Percentiles rank a stretch among this genome's conserved stretches.
Conservation (phyloP, 768 basidiomycete genomes). For the Mycena galericulata region DNA sequence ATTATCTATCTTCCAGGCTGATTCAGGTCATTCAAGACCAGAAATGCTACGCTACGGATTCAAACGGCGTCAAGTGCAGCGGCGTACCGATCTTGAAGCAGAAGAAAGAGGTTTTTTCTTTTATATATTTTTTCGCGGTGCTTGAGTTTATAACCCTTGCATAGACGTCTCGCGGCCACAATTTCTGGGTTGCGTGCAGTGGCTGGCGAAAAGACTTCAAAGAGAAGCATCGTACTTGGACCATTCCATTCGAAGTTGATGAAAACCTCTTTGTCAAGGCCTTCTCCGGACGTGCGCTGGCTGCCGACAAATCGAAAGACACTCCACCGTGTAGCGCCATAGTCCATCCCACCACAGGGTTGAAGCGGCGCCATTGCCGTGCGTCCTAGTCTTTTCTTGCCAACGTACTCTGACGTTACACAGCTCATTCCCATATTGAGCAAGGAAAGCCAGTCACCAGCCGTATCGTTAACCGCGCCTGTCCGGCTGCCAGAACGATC, state of each 20-base stretch:
- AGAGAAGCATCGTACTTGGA: not conserved
- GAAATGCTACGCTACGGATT: not conserved
- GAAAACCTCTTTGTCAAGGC: too few relatives aligned
- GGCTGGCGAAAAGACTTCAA: not conserved
- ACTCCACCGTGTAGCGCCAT: too few relatives aligned
- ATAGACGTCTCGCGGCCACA: not conserved
- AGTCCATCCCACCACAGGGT: too few relatives aligned
- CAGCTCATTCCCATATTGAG: too few relatives aligned
- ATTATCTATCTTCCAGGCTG: not conserved
- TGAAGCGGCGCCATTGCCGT: too few relatives aligned
- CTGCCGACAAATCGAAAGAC: too few relatives aligned
- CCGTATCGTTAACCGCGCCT: too few relatives aligned
- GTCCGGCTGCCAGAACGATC: too few relatives aligned
- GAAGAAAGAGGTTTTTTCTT: not conserved
- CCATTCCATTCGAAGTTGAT: constrained; percentile 4
- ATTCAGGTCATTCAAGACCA: not conserved
- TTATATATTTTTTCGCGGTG: not conserved
- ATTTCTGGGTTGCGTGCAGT: not conserved
- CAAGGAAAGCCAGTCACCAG: too few relatives aligned
- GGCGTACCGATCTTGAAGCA: not conserved
- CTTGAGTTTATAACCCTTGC: not conserved
- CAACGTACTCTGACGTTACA: too few relatives aligned
- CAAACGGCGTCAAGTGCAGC: not conserved
- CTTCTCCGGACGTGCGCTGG: too few relatives aligned
- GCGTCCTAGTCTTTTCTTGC: too few relatives aligned